Conservation (phyloP, 1,284 basidiomycete species). For the Apiotrichum sp. region DNA sequence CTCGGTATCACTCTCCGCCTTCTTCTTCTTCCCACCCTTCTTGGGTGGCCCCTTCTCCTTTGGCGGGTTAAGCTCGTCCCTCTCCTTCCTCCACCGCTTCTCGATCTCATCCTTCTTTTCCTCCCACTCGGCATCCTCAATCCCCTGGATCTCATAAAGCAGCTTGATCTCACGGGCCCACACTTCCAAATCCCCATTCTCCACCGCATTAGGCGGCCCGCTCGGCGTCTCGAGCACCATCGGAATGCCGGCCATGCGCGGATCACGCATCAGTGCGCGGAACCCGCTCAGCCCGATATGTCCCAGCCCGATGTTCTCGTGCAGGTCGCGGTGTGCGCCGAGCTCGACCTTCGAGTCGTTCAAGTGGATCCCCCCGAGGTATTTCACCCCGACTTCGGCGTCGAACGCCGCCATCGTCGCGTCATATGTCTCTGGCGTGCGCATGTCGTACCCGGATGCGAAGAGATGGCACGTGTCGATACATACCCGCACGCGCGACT, state of each 20-base stretch:
- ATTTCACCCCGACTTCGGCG: constrained; percentile 60
- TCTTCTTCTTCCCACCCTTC: constrained; percentile 17
- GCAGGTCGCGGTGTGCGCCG: constrained; percentile 65
- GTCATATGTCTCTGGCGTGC: constrained; percentile 50
- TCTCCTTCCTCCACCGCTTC: constrained; percentile 31
- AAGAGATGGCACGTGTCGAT: constrained; percentile 83
- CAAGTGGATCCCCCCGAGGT: constrained; percentile 72
- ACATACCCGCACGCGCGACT: constrained; percentile 70
- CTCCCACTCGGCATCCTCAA: constrained; percentile 38
- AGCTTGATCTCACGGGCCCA: constrained; percentile 66
- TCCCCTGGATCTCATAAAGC: constrained; percentile 42
- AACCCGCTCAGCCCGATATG: constrained; percentile 62
- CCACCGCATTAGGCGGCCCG: constrained; percentile 12
- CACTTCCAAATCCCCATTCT: constrained; percentile 51
- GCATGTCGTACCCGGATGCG: constrained; percentile 75
- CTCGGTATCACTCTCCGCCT: constrained; percentile 14
- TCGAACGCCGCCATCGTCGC: constrained; percentile 57
- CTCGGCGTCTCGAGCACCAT: constrained; percentile 73
- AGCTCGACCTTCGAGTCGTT: constrained; percentile 71
- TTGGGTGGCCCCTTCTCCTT: constrained; percentile 28
- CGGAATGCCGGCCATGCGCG: constrained; percentile 63
- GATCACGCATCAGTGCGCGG: constrained; percentile 62
- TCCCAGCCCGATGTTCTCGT: constrained; percentile 80
- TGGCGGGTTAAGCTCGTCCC: constrained; percentile 37
- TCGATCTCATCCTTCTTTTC: constrained; percentile 30